Conservation (phyloP, 305 asterid genomes). For the Solanum hybrid region DNA sequence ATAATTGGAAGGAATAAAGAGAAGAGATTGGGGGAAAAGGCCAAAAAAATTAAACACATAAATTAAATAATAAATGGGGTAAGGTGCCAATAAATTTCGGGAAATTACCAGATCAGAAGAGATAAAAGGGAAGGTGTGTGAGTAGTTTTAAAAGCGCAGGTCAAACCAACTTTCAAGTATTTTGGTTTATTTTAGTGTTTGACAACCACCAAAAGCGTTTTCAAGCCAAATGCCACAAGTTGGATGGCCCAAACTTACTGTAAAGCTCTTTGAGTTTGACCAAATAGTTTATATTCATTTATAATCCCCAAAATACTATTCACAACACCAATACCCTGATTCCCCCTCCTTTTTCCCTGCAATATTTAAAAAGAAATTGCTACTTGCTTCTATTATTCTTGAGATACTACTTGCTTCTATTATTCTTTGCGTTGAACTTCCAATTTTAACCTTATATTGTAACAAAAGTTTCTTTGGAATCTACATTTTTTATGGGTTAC, state of each 20-base stretch:
- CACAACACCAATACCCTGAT: neutral
- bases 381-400: neutral
- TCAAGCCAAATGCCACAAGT: neutral
- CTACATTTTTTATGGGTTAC: neutral
- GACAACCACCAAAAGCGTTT: neutral
- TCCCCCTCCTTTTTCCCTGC: neutral
- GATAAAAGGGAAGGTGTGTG: neutral
- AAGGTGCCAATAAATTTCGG: neutral
- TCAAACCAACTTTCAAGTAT: neutral
- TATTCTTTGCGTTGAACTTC: neutral
- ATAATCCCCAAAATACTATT: neutral
- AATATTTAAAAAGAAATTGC: neutral
- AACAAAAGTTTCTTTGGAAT: neutral
- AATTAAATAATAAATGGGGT: neutral
- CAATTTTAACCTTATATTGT: neutral
- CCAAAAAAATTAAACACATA: neutral
- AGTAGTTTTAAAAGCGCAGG: neutral
- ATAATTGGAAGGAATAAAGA: neutral
- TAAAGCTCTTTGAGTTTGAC: neutral
- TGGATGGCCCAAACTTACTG: neutral
- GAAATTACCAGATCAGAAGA: neutral
- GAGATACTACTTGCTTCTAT: neutral
- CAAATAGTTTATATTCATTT: neutral
- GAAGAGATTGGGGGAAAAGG: neutral
- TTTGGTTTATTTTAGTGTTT: neutral